Evolutionary conservation across 2,329 filamentous ascomycete species (phyloP).

Genomic region (Nectriaceae sp.): DNA sequence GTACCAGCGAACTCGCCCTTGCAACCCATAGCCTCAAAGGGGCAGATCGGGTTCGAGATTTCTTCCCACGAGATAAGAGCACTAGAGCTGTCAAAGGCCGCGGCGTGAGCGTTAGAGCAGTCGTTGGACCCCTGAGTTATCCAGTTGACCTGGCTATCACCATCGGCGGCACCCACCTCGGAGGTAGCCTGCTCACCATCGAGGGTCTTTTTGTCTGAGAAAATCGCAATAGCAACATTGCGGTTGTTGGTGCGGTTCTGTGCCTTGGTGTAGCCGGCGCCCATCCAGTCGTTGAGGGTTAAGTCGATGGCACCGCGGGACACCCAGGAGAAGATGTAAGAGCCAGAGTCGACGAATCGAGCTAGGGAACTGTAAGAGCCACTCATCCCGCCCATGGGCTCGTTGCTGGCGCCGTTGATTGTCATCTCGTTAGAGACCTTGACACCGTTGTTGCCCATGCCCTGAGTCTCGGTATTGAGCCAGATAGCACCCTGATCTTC

Average conservation of each 20-base stretch:
- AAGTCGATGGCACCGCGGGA: conserved; percentile 60
- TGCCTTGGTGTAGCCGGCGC: conserved; percentile 52
- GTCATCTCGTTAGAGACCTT: conserved; percentile 65
- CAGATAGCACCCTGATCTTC: conserved; percentile 66
- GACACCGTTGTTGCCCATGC: conserved; percentile 53
- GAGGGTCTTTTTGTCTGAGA: conserved; percentile 60
- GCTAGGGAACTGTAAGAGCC: conserved; percentile 60
- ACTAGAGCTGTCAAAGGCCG: conserved; percentile 51
- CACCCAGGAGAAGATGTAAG: conserved; percentile 65
- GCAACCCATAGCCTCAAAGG: conserved; percentile 61
- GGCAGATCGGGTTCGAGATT: conserved; percentile 55
- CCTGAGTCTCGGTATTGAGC: conserved; percentile 61
- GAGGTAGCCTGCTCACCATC: conserved; percentile 55
- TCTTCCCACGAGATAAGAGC: conserved; percentile 64
- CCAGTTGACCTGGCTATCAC: conserved; percentile 63
- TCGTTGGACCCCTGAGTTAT: conserved; percentile 53
- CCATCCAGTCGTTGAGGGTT: conserved; percentile 59
- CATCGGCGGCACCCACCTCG: conserved; percentile 51
- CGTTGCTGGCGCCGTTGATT: conserved; percentile 59
- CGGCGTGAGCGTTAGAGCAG: conserved; percentile 60
- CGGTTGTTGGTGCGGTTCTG: conserved; percentile 57
- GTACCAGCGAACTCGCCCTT: conserved; percentile 59
- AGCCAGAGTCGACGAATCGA: conserved; percentile 52
- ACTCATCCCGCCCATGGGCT: conserved; percentile 64
- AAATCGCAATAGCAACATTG: conserved; percentile 59